Base-by-base conservation (phyloP, 2,329 filamentous ascomycete species). In the Penicillium sp. region DNA sequence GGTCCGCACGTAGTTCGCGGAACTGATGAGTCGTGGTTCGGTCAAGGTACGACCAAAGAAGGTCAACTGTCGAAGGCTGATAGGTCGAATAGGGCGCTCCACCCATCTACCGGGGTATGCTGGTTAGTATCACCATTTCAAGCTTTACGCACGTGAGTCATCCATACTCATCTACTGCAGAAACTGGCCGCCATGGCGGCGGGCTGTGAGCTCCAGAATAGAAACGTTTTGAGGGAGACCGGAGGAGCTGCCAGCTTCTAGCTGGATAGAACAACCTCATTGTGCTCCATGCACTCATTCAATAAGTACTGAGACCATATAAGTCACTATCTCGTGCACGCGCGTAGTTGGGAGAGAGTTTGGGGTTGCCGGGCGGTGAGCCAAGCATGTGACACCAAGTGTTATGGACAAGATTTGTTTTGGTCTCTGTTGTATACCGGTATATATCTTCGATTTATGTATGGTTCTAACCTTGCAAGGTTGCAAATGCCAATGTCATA, bases 21-120 rank as follows among this genome's bases (percentile, higher is more conserved):
- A 97, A 76, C 90, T 92, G 64, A 99, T 84, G 58, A 99, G 82
- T 55, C 95, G 87, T 49, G 86, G 82, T 75, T 97, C 92, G 46
- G 92, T 97, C 70, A 99, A 78, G 23, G 92, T 95, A 46, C 94
- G 88, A 31, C 94, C 94, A 75, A 97, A 99, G 67, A 97, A 95
- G 77, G 96, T 97, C 67, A 99, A 83, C 76, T 97, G 94, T 55
- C 94, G 89, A 66, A 99, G 79, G 76, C 91, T 96, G 70, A 99
- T 97, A n/a, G 94, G 94, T 50, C 91, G 85, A 46, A 92, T 92
- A 71, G 96, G 91, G 67, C 88, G 90, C 60, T 89, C 87, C 50
- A 97, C 93, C 91, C 92, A 97, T 80, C 91, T 96, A 64, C 50
- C 50, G 6, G 50, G 10, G n/a, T 37, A 47, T 38, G 31, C 12